These are phyloP conservation scores for Scedosporium dehoogii DNA, from an alignment of 2,329 filamentous ascomycete genomes.

Conservation along the genomic window DNA sequence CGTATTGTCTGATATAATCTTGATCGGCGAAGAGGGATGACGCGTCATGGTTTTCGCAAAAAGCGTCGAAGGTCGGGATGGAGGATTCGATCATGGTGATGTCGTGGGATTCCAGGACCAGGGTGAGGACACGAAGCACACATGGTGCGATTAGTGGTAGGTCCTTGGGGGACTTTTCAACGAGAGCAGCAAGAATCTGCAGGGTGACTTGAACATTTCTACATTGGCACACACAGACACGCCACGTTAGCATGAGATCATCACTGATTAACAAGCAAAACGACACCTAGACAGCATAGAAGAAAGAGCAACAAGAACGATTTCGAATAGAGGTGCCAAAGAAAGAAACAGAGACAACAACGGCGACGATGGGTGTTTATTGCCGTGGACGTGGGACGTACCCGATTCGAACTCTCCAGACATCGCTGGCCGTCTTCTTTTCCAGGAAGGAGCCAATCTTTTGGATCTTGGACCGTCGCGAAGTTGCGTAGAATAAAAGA, in stretches of 20 bases:
- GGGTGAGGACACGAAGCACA: conserved; percentile 74
- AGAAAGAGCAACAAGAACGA: not conserved
- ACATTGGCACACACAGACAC: conserved; percentile 3
- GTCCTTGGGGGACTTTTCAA: conserved; percentile 87
- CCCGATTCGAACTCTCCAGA: conserved; percentile 82
- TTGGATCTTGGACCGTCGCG: conserved; percentile 86
- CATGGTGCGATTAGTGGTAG: conserved; percentile 79
- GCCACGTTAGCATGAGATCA: not conserved
- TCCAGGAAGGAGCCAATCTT: conserved; percentile 94
- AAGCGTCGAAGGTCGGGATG: conserved; percentile 73
- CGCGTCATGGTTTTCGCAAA: conserved; percentile 81
- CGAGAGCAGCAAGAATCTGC: conserved; percentile 80
- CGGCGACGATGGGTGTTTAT: not conserved
- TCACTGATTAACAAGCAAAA: not conserved
- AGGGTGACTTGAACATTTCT: conserved; percentile 93
- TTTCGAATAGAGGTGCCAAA: not conserved
- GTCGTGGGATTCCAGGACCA: conserved; percentile 75
- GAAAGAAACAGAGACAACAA: not conserved
- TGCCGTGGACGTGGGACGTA: conserved; percentile 28
- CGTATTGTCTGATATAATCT: conserved; percentile 71
- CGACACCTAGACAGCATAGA: not conserved
- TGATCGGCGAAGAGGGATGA: conserved; percentile 79
- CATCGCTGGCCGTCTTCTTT: conserved; percentile 85
- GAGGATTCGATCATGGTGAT: conserved; percentile 90
- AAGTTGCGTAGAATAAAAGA: conserved; percentile 92